Evolutionary conservation across 345 rosid genomes (phyloP), one percentile per base, ranked within the genome.

Genomic region (Theobroma cacao): DNA sequence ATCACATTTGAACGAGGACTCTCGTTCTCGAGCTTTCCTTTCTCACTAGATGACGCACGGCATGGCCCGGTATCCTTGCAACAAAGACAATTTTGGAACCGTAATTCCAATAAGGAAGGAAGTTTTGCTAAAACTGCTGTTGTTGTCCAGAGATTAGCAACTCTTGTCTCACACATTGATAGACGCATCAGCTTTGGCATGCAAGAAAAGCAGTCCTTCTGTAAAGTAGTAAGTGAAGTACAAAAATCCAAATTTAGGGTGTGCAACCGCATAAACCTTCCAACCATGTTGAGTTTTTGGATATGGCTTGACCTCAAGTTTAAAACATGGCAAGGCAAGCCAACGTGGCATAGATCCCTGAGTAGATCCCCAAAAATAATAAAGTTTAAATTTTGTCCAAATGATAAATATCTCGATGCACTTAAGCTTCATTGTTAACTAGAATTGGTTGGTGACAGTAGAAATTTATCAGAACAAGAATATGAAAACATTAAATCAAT

Each of bases 161-260:
- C 84, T 79, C 90, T 80, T 31, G 90, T 86, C 85, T 83, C 92
- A 13, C 92, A 89, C 88, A 89, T 83, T 31, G 92, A 89, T 53
- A 89, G 85, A 47, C 78, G 33, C 74, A 40, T 80, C 80, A 89
- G 84, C 70, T 83, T 86, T 10, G 92, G 92, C 89, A 89, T 87
- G 81, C 79, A 81, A 64, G 88, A 84, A 78, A 89, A 89, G 77
- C 90, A 89, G 63, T 87, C 90, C 78, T 80, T 67, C n/a, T 83
- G 88, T 75, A 89, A 83, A 77, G 80, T 80, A 20, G 87, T 75
- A 55, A 89, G 83, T 18, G 88, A 86, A 33, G 89, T 82, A 75
- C 90, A 86, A 22, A 87, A 87, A 63, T 87, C 90, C 82, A 89
- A 75, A 74, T 85, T 89, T 33, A 89, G 72, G 8, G 89, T 83